phyloP scores from a whole-genome alignment of 345 rosid species.

The Mangifera indica region DNA sequence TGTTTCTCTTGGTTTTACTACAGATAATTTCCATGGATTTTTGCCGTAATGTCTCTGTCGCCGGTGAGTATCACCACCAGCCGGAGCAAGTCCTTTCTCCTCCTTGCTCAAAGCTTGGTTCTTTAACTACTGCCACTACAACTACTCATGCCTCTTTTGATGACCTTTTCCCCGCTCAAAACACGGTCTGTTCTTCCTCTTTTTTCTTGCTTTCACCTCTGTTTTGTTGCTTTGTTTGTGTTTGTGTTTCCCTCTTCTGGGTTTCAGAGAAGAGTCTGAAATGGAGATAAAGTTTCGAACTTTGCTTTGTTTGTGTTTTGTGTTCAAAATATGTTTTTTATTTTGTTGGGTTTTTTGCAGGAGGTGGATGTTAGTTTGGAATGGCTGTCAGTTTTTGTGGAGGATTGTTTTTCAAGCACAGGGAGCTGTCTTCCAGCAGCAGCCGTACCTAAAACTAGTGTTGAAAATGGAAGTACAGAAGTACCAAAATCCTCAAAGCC shows the following conservation, averaged over 20 bases:
- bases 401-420: constrained; percentile 57
- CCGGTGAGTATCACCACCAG: too few species aligned
- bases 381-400: constrained; percentile 67
- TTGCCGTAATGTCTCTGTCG: too few species aligned
- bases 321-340: too few species aligned
- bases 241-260: too few species aligned
- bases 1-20: too few species aligned
- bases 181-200: constrained; percentile 32
- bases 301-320: too few species aligned
- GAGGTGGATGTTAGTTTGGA: constrained; percentile 64
- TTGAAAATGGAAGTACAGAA: constrained; percentile 8
- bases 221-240: background rate
- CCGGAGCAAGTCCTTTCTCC: constrained; percentile 18
- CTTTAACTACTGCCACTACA: constrained; percentile 16
- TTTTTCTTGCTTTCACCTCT: background rate
- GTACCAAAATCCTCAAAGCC: constrained; percentile 19
- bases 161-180: constrained; percentile 44
- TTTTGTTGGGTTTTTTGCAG: constrained; percentile 23
- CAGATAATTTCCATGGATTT: too few species aligned
- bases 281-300: too few species aligned
- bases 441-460: constrained; percentile 19
- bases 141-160: constrained; percentile 15
- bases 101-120: constrained; percentile 31
- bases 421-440: constrained; percentile 45
- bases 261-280: too few species aligned